phyloP scores from a whole-genome alignment of 257 asterid species.

The Cinchona pubescens region DNA sequence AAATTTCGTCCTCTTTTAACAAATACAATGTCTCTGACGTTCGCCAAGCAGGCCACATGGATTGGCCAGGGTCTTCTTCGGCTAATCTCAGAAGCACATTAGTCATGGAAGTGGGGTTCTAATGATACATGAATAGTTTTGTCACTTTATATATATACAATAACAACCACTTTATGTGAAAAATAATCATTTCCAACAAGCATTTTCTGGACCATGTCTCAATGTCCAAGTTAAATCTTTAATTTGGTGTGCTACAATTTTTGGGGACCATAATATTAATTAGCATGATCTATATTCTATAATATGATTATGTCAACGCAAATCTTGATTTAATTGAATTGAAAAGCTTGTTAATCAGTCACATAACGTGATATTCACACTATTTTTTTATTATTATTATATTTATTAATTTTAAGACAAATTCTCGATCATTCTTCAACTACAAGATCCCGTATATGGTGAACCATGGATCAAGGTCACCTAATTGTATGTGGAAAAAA shows the following conservation, averaged over 20 bases:
- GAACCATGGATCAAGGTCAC: not conserved
- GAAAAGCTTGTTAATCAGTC: not conserved
- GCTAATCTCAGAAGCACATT: no score
- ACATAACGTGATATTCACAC: not conserved
- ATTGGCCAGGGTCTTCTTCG: no score
- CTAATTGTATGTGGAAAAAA: not conserved
- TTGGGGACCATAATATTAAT: slow-evolving; percentile 2
- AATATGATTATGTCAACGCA: not conserved
- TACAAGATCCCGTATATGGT: not conserved
- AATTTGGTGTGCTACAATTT: not conserved
- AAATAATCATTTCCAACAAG: not conserved
- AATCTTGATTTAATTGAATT: slow-evolving; percentile 1
- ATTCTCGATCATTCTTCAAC: not conserved
- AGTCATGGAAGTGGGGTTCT: no score
- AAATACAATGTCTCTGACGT: no score
- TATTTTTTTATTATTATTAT: not conserved
- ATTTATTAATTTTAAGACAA: not conserved
- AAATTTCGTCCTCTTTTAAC: no score
- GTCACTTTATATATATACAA: no score
- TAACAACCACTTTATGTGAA: no score
- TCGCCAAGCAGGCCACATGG: no score
- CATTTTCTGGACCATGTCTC: not conserved
- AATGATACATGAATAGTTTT: no score
- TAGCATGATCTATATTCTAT: not conserved
- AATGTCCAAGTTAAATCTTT: not conserved